phyloP scores from a whole-genome alignment of 2,329 filamentous ascomycete species.

The Penicillium sp. region DNA sequence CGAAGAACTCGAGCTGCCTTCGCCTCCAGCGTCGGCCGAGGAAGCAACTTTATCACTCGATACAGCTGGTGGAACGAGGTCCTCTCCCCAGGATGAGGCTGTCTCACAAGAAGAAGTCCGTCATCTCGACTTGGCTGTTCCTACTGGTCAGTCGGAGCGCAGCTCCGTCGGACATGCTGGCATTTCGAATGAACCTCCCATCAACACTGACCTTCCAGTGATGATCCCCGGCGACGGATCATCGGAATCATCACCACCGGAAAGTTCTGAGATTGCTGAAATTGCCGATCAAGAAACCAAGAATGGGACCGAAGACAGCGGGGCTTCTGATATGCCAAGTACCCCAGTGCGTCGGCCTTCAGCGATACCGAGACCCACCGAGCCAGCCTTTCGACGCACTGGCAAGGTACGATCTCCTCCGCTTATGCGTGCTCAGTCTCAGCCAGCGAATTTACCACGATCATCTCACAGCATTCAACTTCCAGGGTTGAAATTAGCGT shows the following conservation, averaged over 20 bases:
- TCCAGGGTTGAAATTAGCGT: constrained; percentile 25
- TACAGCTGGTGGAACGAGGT: constrained; percentile 16
- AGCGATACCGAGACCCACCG: constrained; percentile 42
- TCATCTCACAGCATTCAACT: constrained; percentile 20
- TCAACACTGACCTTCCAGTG: constrained; percentile 9
- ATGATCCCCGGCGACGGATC: constrained; percentile 10
- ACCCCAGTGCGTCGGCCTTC: constrained; percentile 35
- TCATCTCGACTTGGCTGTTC: constrained; percentile 61
- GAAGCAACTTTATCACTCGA: constrained; percentile 23
- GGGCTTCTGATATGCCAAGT: constrained; percentile 12
- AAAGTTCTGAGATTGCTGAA: constrained; percentile 7
- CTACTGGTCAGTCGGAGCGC: constrained; percentile 29
- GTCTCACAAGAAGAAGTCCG: constrained; percentile 55
- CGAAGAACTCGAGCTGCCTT: constrained; percentile 15
- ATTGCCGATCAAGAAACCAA: constrained; percentile 10
- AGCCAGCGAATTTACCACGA: constrained; percentile 45
- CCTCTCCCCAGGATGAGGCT: constrained; percentile 26
- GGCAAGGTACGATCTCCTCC: constrained; percentile 47
- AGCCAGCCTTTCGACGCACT: constrained; percentile 38
- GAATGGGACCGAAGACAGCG: constrained; percentile 15
- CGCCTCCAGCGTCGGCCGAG: constrained; percentile 22
- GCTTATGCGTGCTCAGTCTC: constrained; percentile 52
- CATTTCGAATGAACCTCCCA: constrained; percentile 10
- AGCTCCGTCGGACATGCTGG: constrained; percentile 11
- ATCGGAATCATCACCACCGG: constrained; percentile 12